Evolutionary conservation across 495 filamentous ascomycete genomes (phyloP).

Genomic region (Neurospora sp.): DNA sequence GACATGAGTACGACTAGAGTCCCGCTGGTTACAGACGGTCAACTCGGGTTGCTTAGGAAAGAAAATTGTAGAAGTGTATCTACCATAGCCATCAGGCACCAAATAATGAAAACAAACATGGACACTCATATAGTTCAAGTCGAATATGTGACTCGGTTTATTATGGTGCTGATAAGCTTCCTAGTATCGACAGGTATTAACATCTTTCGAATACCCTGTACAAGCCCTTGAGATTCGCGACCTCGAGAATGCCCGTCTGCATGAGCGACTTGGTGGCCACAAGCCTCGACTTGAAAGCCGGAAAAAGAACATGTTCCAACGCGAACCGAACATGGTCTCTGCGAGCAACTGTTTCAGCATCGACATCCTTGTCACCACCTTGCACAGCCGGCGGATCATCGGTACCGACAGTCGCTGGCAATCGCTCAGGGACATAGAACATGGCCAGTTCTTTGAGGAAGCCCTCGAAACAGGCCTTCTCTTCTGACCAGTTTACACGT

Average conservation of each 20-base stretch:
- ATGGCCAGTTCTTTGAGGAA: slow-evolving; percentile 82
- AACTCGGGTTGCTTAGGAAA: not conserved
- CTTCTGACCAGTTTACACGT: slow-evolving; percentile 74
- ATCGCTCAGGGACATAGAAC: slow-evolving; percentile 83
- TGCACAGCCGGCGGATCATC: slow-evolving; percentile 1
- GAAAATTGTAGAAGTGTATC: not conserved
- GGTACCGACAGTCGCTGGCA: slow-evolving; percentile 47
- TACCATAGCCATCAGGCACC: not conserved
- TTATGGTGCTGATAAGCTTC: not conserved
- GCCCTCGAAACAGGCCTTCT: slow-evolving; percentile 76
- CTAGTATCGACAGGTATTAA: slow-evolving; percentile 29
- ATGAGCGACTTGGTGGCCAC: slow-evolving; percentile 76
- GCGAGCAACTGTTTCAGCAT: slow-evolving; percentile 45
- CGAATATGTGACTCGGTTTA: not conserved
- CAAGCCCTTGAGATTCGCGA: slow-evolving; percentile 87
- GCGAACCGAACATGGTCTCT: slow-evolving; percentile 47
- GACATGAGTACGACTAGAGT: not conserved
- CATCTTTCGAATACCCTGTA: slow-evolving; percentile 98
- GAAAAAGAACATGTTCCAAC: slow-evolving; percentile 67
- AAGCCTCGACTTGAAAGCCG: slow-evolving; percentile 71
- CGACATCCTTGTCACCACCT: slow-evolving; percentile 24
- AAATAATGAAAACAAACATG: not conserved
- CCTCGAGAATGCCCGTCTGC: slow-evolving; percentile 65
- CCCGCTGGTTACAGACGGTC: not conserved
- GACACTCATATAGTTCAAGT: not conserved